Base-by-base conservation (phyloP, 2,329 filamentous ascomycete species). In the Dactylonectria estremocensis region DNA sequence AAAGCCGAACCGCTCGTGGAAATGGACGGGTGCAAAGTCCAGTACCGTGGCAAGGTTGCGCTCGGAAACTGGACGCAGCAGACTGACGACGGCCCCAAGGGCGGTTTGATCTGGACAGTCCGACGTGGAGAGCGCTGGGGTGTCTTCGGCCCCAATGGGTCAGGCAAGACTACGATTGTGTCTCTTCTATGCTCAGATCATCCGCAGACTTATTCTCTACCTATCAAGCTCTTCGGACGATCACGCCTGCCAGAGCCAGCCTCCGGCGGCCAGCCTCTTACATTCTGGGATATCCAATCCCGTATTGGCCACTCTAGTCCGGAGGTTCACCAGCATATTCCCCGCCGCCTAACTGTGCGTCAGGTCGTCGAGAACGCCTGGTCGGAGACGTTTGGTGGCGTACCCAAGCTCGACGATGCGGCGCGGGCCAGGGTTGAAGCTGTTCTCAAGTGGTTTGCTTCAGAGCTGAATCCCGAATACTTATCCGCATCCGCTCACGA, bases 141-240 rank as follows among this genome's bases (percentile, higher is more conserved):
- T 3, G 89, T 98, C 18, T 96, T 99, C 77, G 96, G 96, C 0
- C 92, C 95, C 35, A 98, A 99, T 74, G 96, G 93, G 13, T 97
- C 94, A 1, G 96, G 96, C 18, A 99, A 99, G 84, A 99, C 96
- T 0, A 99, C 96, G 0, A 87, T 99, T 45, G 88, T 98, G 31
- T 96, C 95, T 5, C 87, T 99, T 6, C 93, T 99, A 66, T 97
- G 94, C 67, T 98, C 95, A 1, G 96, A 99, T 77, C 96, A 99
- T 75, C 96, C 96, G 0, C 95, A 98, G 80, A 91, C 95, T 0
- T 99, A 98, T 79, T 94, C 93, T 0, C 89, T 95, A 24, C 95
- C 95, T 0, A 92, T 99, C 68, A 92, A 89, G 73, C 86, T 98
- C 14, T 98, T 99, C 78, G 94, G 95, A 1, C 90, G 90, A 22